Evolutionary conservation across 768 basidiomycete genomes (phyloP), one percentile per base, ranked within the genome.

Genomic region (Fistulinella prunicolor): DNA sequence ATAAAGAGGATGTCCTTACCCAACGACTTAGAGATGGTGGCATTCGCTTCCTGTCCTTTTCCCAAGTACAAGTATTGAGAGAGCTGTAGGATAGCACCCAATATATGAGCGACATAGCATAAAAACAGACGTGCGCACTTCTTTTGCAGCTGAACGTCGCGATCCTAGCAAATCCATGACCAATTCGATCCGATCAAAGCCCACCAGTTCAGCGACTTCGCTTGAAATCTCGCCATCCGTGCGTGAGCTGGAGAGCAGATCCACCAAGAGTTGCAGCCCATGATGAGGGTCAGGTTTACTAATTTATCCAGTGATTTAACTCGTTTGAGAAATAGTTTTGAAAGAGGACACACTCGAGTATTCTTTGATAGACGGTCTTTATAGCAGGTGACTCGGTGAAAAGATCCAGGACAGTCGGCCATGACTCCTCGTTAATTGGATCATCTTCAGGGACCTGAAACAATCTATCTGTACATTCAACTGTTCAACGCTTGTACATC

Each of bases 141-240:
- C 71, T 55, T 71, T 55, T 23, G 67, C 71, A 26, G 85, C 60
- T 1, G 65, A 60, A 7, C 56, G 51, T 19, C 94, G 81, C 24
- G 81, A 73, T 16, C 71, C 61, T 2, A 96, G 65, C 22, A 96
- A 76, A 35, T 87, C 79, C 68, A 78, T 79, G 8, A 86, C 81
- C 28, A 93, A 70, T 22, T 90, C 89, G 40, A 97, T 81, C 16
- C 86, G 79, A 42, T 95, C 89, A 62, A 85, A 90, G 3, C 94
- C 95, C 39, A 94, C 64, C 9, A 89, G 70, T 50, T 96, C 94
- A 8, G 78, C 80, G 9, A 97, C 64, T 55, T 90, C 86, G 22
- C 71, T 79, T 22, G 90, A 87, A 24, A 96, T 86, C 19, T 79
- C 81, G 24, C 93, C 89, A 54, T 86, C 75, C 6, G 72, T 68